Base-by-base conservation (phyloP, 441 rosid genomes). In the Biscutella laevigata region DNA sequence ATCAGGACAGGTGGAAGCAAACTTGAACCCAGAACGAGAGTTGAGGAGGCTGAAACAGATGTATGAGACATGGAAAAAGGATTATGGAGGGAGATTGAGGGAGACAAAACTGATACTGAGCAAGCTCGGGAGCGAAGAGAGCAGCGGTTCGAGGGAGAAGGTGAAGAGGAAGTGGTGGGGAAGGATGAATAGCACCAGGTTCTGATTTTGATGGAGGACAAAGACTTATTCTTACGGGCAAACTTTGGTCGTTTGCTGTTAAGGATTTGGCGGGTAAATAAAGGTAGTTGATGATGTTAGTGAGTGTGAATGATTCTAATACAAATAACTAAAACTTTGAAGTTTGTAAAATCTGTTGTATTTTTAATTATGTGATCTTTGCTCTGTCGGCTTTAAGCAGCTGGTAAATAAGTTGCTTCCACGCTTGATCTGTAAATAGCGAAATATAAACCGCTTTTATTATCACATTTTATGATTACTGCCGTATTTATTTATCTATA, bases 1-100 rank as follows among this genome's bases (percentile, higher is more conserved):
- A 60, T 94, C 97, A 5, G 97, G 99, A 17, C 96, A 89, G 75
- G 94, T 77, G 1, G 95, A 94, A 26, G 97, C 99, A 24, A 86
- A 79, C 67, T 69, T 94, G 82, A 79, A 89, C 45, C 97, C 97
- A 0, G 99, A 94, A 38, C 68, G 77, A 42, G 99, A 89, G 67
- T 88, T 94, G 6, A 62, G 86, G 64, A 77, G 94, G 74, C 69
- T 94, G 73, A 94, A 89, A 67, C 94, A 89, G 73, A 84, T 86
- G 89, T 94, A 89, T 51, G 99, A 94, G 70, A 75, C 84, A 12
- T 94, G 99, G 99, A 94, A 94, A 77, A 94, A 89, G 70, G 99
- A 94, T 68, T 94, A 89, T 1, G 84, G 87, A 28, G 30, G 61
- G 43, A 80, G 99, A 54, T 57, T 94, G 59, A 64, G 96, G 15